Evolutionary conservation across 192 early-diverging fungal species (phyloP), one percentile per base, ranked within the genome.

Genomic region (Coemansia sp.): DNA sequence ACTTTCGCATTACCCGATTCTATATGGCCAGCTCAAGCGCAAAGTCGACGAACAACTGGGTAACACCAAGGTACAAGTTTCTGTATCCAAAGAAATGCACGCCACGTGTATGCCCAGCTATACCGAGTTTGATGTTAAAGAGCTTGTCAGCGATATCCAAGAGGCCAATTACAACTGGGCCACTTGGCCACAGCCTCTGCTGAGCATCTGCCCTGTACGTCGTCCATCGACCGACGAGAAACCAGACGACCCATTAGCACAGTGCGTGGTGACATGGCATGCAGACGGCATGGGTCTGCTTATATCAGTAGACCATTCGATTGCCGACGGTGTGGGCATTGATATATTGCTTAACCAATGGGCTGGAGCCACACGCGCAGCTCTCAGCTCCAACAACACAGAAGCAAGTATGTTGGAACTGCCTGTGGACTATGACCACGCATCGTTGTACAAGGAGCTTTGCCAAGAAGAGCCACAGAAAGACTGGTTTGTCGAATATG

Each of bases 301-400:
- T 37, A 43, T 78, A 22, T 78, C 75, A 8, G 62, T 78, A 2
- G 75, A 78, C 52, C 75, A 78, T 43, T 68, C 65, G 48, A 51
- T 78, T 4, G 54, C 29, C n/a, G 75, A 78, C n/a, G 75, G 75
- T 18, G 52, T 72, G 4, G 75, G 69, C 4, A 32, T 78, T 1
- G 66, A 63, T 14, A 65, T 68, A 5, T 37, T 78, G 43, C 48
- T 78, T 13, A 72, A 65, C 22, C 65, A 78, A 54, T 78, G 75
- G 75, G 62, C 69, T 1, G 32, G 35, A 0, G 37, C 59, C 3
- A 45, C 54, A 24, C 64, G 69, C 52, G 27, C 3, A 20, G 54
- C 54, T n/a, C 20, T 16, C 26, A 55, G 9, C 27, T 24, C 48
- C 32, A 6, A 13, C 23, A 3, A 48, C 26, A 39, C 51, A 4